Conservation (phyloP, 2,329 filamentous ascomycete species). For the Cephalotrichum gorgonifer region DNA sequence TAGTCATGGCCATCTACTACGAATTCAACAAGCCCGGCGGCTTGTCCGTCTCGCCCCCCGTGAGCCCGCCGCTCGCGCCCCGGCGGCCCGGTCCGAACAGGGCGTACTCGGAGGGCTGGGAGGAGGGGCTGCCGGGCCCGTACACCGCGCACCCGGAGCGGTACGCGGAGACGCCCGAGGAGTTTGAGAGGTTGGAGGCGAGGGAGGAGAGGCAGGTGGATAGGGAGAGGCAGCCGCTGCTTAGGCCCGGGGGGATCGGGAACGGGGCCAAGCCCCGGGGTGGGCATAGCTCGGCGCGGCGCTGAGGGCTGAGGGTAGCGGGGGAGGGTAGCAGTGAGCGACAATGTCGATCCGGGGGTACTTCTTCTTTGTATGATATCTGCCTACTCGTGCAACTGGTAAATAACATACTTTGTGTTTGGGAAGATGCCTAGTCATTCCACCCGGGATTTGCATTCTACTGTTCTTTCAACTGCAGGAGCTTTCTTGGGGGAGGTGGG, state of each 20-base stretch:
- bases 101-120: constrained; percentile 39
- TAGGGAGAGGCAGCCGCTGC: constrained; percentile 37
- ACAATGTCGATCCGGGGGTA: neutral
- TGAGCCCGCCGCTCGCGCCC: constrained; percentile 19
- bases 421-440: too few relatives aligned
- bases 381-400: too few relatives aligned
- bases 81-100: constrained; percentile 27
- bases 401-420: too few relatives aligned
- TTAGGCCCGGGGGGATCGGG: constrained; percentile 39
- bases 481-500: too few relatives aligned
- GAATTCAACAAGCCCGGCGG: constrained; percentile 23
- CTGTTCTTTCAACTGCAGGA: too few relatives aligned
- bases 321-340: neutral
- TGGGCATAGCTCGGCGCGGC: constrained; percentile 15
- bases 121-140: constrained; percentile 37
- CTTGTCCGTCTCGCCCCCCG: constrained; percentile 13
- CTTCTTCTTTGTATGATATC: too few relatives aligned
- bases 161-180: constrained; percentile 40
- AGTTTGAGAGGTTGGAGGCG: constrained; percentile 37
- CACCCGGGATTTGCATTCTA: too few relatives aligned
- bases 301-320: neutral
- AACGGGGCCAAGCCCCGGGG: constrained; percentile 20
- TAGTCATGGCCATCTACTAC: constrained; percentile 74
- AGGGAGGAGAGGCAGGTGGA: constrained; percentile 40
- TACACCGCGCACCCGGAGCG: constrained; percentile 41